Base-by-base conservation (phyloP, 768 basidiomycete species). In the Suillus brevipes region DNA sequence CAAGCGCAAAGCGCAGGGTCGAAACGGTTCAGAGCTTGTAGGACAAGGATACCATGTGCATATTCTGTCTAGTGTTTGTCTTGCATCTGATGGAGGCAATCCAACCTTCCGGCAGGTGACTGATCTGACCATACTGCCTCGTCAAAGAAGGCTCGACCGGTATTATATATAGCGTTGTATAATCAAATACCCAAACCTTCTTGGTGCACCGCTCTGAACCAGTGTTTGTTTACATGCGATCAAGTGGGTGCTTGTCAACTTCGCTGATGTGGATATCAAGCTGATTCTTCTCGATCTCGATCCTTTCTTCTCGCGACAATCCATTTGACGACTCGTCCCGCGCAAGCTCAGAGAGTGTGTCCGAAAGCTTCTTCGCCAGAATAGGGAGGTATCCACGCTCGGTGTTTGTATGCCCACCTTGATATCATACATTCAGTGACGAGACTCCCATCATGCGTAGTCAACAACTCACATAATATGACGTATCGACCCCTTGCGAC, bases 361-460 rank as follows among this genome's bases (percentile, higher is more conserved):
- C 74, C 89, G 85, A 57, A 72, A 98, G 81, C 77, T 87, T 89
- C 14, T 80, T 76, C 45, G 89, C 88, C 38, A 98, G 84, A 28
- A 86, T 79, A 20, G 89, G 86, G 62, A 99, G 89, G 78, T 94
- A 98, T 0, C 94, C 94, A 38, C 96, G 91, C 79, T 99, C 97
- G 52, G 96, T 96, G 78, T 95, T 95, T 18, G 94, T 91, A 78
- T 98, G 97, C 20, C 93, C 93, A 74, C 91, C 92, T 93, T 68
- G 45, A 34, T 64, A 67, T 63, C 65, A 72, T 65, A 63, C 64
- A 58, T 59, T 64, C 42, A 65, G 18, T 23, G 37, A 50, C 50
- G 61, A 60, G 47, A 61, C 69, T 60, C 67, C 65, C 64, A 20
- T 23, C 53, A 61, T 59, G 37, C 45, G 45, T 64, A 61, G 31